A percentile compares a stretch with the other conserved stretches of the same genome.
phyloP scores from a whole-genome alignment of 495 filamentous ascomycete genomes.

The Tetracladium marchalianum region DNA sequence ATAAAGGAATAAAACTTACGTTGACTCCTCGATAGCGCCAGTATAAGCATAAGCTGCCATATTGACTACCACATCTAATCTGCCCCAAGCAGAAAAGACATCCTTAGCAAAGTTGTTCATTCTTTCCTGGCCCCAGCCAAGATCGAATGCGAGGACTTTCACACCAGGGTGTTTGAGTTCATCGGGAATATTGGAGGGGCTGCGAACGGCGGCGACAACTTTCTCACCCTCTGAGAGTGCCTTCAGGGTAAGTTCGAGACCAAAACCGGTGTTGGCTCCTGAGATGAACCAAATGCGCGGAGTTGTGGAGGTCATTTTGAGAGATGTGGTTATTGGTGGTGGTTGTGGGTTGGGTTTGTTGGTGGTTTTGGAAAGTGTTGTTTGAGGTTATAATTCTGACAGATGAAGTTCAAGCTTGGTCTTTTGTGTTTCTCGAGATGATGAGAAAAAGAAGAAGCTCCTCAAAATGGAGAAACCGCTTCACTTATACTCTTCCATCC shows the following conservation, averaged over 20 bases:
- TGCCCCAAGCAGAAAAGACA: slow-evolving; percentile 33
- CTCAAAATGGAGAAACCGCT: too few species aligned
- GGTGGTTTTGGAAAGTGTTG: too few species aligned
- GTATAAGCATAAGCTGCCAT: slow-evolving; percentile 39
- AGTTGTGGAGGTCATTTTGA: too few species aligned
- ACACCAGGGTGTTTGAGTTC: slow-evolving; percentile 18
- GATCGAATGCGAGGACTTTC: slow-evolving; percentile 32
- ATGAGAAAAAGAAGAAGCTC: too few species aligned
- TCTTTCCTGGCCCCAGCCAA: slow-evolving; percentile 23
- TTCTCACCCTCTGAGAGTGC: slow-evolving; percentile 25
- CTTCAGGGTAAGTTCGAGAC: slow-evolving; percentile 24
- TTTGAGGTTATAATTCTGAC: too few species aligned
- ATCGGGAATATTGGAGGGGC: slow-evolving; percentile 24
- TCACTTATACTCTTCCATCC: too few species aligned
- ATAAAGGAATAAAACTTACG: slow-evolving; percentile 24
- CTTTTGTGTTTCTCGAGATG: too few species aligned
- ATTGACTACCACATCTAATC: slow-evolving; percentile 46
- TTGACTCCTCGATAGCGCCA: slow-evolving; percentile 39
- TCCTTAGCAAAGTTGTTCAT: slow-evolving; percentile 29
- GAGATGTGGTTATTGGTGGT: too few species aligned
- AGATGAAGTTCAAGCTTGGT: too few species aligned
- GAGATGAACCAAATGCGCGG: slow-evolving; percentile 27
- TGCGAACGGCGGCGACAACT: slow-evolving; percentile 45
- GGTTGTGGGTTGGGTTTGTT: too few species aligned
- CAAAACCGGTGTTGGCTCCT: slow-evolving; percentile 32